Percentiles rank a stretch among this genome's conserved stretches.
These are phyloP conservation scores for Ascochyta koolunga DNA, from an alignment of 2,329 filamentous ascomycete genomes.

Conservation along the genomic window DNA sequence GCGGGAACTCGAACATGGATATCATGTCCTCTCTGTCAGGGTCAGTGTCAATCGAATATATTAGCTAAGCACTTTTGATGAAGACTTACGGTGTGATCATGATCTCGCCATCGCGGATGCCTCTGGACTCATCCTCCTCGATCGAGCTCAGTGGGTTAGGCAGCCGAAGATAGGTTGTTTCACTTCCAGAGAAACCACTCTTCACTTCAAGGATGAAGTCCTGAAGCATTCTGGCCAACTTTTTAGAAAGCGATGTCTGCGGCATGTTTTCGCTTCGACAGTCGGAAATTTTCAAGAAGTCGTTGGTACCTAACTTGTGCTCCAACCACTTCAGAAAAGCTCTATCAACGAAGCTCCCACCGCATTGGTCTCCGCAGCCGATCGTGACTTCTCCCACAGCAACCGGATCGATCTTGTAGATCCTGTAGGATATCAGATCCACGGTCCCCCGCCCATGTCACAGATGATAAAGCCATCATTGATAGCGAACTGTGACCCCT, in stretches of 20 bases:
- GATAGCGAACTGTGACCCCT: constrained; percentile 17
- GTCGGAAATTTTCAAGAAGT: constrained; percentile 30
- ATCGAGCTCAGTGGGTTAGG: constrained; percentile 25
- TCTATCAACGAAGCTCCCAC: constrained; percentile 36
- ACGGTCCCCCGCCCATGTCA: constrained; percentile 42
- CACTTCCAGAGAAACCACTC: constrained; percentile 26
- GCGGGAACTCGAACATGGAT: constrained; percentile 24
- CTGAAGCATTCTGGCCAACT: constrained; percentile 25
- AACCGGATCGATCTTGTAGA: constrained; percentile 16
- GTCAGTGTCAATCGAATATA: neutral
- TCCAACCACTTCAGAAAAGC: constrained; percentile 33
- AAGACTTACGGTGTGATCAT: constrained; percentile 23
- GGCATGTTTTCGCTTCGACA: constrained; percentile 15
- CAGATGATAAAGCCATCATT: constrained; percentile 36
- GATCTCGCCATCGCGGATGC: constrained; percentile 34
- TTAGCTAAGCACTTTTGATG: too few relatives aligned
- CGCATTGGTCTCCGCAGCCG: constrained; percentile 35
- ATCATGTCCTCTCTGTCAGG: constrained; percentile 22
- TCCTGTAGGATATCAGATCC: constrained; percentile 35
- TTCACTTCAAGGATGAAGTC: constrained; percentile 30
- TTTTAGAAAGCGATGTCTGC: constrained; percentile 19
- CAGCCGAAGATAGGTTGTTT: constrained; percentile 23
- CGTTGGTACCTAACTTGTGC: constrained; percentile 19
- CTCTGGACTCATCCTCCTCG: constrained; percentile 23
- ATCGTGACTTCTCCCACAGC: constrained; percentile 30